Base-by-base conservation (phyloP, 1,284 basidiomycete species). In the Ustilago trichophora region DNA sequence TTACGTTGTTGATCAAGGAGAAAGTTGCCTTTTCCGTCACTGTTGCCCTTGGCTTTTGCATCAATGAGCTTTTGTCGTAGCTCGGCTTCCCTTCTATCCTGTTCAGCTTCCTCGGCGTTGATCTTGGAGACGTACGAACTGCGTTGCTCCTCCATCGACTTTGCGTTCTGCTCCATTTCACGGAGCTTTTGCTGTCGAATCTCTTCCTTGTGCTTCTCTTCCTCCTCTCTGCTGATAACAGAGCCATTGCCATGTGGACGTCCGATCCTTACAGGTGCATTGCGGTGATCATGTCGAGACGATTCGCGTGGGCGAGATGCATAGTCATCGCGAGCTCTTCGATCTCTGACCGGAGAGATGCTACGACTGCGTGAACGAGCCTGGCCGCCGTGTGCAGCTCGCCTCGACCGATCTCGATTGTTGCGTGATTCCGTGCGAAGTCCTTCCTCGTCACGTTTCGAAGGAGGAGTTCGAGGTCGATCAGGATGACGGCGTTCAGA, bases 101-200 rank as follows among this genome's bases (percentile, higher is more conserved):
- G 67, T 19, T 55, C 59, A 2, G 48, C 46, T 35, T 80, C 78
- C 18, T 74, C 55, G 3, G 54, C 60, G 16, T 64, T 59, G 33
- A 80, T 66, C 36, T 66, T 68, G 15, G 47, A 45, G 13, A 80
- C 47, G 40, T 72, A 69, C 5, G 67, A 65, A 32, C 41, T 46
- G n/a, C 91, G 87, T 51, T 91, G 88, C 1, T 80, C 77, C 32
- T 86, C 85, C 84, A 93, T 85, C 15, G 83, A 80, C 22, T 84
- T 81, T 1, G 93, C 93, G 65, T 90, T 87, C 1, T 86, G 82
- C 22, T 88, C 84, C 93, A 97, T 96, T 10, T 91, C 90, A 0
- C 91, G 92, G 16, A 97, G 85, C 26, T 90, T 88, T 19, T 91
- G 90, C 3, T 88, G 88, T 26, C 92, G 90, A 49, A 90, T 88